Percentiles rank a stretch among this genome's conserved stretches.
Evolutionary conservation across 2,329 filamentous ascomycete genomes (phyloP).

Genomic region (Botryotinia convoluta): DNA sequence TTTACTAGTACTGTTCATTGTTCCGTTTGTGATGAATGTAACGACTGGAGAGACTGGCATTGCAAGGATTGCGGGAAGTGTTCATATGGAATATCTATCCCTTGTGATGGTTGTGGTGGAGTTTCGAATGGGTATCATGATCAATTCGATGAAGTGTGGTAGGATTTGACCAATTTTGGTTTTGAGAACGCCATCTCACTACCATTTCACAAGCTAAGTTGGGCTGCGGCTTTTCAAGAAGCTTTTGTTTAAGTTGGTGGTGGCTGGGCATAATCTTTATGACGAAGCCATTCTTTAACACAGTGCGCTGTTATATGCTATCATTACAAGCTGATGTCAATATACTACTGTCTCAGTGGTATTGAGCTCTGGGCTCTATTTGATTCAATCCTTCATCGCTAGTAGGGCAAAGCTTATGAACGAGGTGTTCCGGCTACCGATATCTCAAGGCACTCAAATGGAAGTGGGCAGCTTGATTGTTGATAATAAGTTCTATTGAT

Average conservation of each 20-base stretch:
- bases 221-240: neutral
- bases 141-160: neutral
- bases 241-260: neutral
- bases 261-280: neutral
- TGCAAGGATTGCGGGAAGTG: constrained; percentile 14
- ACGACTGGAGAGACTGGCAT: constrained; percentile 15
- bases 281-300: neutral
- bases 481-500: neutral
- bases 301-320: neutral
- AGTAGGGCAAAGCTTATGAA: neutral
- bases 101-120: constrained; percentile 16
- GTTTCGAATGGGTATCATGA: constrained; percentile 6
- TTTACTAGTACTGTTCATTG: constrained; percentile 1
- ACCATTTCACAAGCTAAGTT: neutral
- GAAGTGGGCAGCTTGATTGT: neutral
- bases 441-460: neutral
- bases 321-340: neutral
- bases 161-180: neutral
- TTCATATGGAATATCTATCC: neutral
- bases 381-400: neutral
- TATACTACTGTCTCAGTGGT: neutral
- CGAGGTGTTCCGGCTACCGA: neutral
- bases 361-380: neutral
- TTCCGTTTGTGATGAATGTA: constrained; percentile 8
- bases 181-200: neutral